Base-by-base conservation (phyloP, 495 filamentous ascomycete genomes). In the Achaetomiella virescens region DNA sequence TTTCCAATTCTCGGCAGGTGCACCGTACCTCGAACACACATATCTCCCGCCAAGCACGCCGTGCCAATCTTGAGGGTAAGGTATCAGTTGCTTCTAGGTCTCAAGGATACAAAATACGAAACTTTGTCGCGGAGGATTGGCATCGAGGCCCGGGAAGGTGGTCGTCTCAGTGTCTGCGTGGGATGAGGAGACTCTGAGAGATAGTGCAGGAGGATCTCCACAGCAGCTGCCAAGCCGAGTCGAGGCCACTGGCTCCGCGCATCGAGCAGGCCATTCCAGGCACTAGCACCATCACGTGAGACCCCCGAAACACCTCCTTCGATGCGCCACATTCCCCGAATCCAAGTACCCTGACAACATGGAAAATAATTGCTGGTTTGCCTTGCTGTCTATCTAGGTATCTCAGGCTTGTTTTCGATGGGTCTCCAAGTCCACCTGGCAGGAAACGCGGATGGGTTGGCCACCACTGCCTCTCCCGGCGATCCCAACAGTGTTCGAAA, bases 281-380 rank as follows among this genome's bases (percentile, higher is more conserved):
- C 41, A 51, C 57, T 53, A 53, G 36, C n/a, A 40, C 54, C 45
- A 54, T 61, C 59, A 61, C 59, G 59, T 61, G 59, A 61, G 58
- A 24, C 27, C 21, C 12, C 22, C 27, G 3, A 31, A 14, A 47
- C 17, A 46, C 17, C 46, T 14, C 29, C 43, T 6, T 46, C 27
- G 18, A 29, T 12, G n/a, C 6, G 14, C 25, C n/a, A 31, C 27
- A 31, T 8, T 15, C 45, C 29, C n/a, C 9, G 29, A 8, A 15
- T 18, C 12, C 37, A n/a, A 40, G 5, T 15, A 15, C 37, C 37
- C 37, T 5, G 27, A 31, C 4, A 31, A 31, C 27, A 9, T 31
- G 27, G 27, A 9, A 31, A 31, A 9, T 5, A 31, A 31, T 31
- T n/a, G 27, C 9, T 31, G 27, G 4, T 31, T 31, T 31, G 5